phyloP scores from a whole-genome alignment of 805 yeast genomes.

The Candida lessepsii region DNA sequence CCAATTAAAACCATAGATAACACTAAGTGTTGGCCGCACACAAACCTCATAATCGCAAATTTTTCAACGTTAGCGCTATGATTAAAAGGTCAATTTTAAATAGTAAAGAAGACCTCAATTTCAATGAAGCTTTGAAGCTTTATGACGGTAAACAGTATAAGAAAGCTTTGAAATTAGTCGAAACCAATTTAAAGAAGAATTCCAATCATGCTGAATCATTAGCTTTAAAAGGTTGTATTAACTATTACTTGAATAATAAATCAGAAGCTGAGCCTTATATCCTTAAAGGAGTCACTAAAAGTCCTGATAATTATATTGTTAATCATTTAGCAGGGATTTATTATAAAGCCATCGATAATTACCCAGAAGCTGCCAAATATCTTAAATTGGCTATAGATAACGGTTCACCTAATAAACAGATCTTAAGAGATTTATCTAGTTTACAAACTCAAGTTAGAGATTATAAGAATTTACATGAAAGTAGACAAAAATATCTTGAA shows the following conservation, averaged over 20 bases:
- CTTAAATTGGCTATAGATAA: slow-evolving; percentile 71
- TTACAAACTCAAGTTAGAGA: slow-evolving; percentile 81
- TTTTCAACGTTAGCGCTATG: slow-evolving; percentile 4
- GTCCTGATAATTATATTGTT: slow-evolving; percentile 63
- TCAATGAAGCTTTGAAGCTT: slow-evolving; percentile 76
- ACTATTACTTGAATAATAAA: slow-evolving; percentile 51
- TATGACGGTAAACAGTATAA: slow-evolving; percentile 87
- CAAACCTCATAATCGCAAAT: no score
- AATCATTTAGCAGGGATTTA: slow-evolving; percentile 86
- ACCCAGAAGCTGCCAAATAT: slow-evolving; percentile 75
- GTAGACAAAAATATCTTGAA: slow-evolving; percentile 69
- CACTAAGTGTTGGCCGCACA: no score
- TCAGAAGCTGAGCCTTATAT: slow-evolving; percentile 65
- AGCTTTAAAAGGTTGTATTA: slow-evolving; percentile 78
- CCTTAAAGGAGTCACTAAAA: slow-evolving; percentile 57
- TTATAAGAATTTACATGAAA: slow-evolving; percentile 55
- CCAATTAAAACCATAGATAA: no score
- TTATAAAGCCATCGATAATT: slow-evolving; percentile 67
- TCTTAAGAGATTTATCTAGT: slow-evolving; percentile 77
- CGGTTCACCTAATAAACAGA: slow-evolving; percentile 75
- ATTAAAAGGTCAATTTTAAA: slow-evolving; percentile 29
- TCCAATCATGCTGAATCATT: slow-evolving; percentile 75
- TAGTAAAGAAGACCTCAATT: slow-evolving; percentile 69
- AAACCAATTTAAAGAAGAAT: slow-evolving; percentile 71
- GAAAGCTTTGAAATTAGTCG: slow-evolving; percentile 76